Base-by-base conservation (phyloP, 2,329 filamentous ascomycete species). In the Aureobasidium zeae region DNA sequence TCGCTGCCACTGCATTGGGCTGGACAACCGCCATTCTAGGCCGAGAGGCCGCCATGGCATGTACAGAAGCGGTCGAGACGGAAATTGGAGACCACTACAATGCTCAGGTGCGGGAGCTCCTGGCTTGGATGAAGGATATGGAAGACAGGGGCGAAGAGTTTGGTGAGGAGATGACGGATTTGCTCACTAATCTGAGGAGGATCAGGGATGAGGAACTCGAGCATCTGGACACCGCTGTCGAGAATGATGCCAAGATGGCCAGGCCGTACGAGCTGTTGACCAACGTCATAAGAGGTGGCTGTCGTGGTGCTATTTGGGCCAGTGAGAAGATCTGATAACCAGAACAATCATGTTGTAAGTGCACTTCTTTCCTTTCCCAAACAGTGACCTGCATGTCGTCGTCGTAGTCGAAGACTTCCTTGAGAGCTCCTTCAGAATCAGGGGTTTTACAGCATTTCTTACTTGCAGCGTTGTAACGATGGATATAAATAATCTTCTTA, bases 1-100 rank as follows among this genome's bases (percentile, higher is more conserved):
- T 79, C 6, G 77, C 88, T 9, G 85, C 91, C 1, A 81, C 83
- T 0, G 77, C 81, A 0, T 66, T 98, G 6, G 91, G 91, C 13
- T 95, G 91, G 87, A 74, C 77, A 4, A 98, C 91, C 0, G 91
- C 84, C 0, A 66, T 91, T 30, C 74, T 98, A 73, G 88, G 91
- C 1, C 77, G 86, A 36, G 87, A 96, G 65, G 88, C 89, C 2
- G 89, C 91, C 25, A 98, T 98, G 91, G 91, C 91, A 10, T 98
- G 91, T 61, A 96, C 91, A 1, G 91, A 98, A 65, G 91, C 91
- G 1, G 89, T 98, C 1, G 91, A 98, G 71, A 98, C 89, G 5
- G 91, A 96, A 69, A 98, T 98, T 50, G 91, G 91, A 2, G 79
- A 79, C 20, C 91, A 98, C 66, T 98, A 98, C 63, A 96, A 96